Conservation (phyloP, 2,329 filamentous ascomycete species). For the Ceratocystis papillata region DNA sequence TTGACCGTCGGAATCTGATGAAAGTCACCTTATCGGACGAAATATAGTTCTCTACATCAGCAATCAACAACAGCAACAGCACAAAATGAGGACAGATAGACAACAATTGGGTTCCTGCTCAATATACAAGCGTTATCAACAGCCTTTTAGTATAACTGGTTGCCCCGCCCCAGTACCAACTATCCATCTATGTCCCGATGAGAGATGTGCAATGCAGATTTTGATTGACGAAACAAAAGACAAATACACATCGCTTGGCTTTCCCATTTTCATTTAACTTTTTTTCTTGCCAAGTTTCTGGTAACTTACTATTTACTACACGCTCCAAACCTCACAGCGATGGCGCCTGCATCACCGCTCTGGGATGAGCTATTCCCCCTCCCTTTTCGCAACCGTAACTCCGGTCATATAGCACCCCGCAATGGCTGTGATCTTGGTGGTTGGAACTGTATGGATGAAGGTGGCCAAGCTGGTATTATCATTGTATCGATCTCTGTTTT, state of each 20-base stretch:
- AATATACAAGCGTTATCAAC: neutral
- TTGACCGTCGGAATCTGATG: neutral
- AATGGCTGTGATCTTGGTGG: constrained; percentile 19
- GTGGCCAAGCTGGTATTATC: constrained; percentile 16
- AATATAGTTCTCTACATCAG: neutral
- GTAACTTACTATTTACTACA: neutral
- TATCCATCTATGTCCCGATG: neutral
- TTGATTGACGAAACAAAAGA: neutral
- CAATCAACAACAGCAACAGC: neutral
- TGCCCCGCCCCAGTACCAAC: neutral
- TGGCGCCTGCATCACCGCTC: neutral
- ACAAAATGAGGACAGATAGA: neutral
- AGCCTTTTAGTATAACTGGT: neutral
- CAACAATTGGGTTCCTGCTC: neutral
- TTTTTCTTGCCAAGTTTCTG: neutral
- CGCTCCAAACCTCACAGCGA: neutral
- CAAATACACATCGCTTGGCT: neutral
- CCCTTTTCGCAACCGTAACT: neutral
- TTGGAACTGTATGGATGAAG: constrained; percentile 18
- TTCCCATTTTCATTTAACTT: neutral
- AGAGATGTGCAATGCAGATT: neutral
- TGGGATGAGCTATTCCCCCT: neutral
- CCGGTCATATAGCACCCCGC: neutral
- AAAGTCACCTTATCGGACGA: neutral
- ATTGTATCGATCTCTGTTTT: constrained; percentile 6